These are phyloP conservation scores for Fusarium verrucosum DNA, from an alignment of 2,329 filamentous ascomycete genomes.

Conservation along the genomic window DNA sequence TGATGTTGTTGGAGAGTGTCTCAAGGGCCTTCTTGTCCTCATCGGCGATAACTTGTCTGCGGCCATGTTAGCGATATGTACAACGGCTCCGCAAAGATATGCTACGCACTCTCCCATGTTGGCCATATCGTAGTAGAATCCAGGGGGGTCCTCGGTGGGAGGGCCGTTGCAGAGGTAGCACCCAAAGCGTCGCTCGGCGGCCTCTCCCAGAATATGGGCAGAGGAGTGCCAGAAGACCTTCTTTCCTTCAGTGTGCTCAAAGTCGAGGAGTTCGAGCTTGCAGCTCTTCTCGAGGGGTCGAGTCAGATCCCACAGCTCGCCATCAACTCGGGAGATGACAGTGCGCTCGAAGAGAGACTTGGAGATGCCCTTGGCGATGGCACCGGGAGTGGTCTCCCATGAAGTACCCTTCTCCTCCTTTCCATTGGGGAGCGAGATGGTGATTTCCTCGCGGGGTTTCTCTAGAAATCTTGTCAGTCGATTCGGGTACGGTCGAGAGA, in stretches of 20 bases:
- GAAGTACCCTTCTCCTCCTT: constrained; percentile 77
- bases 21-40: constrained; percentile 89
- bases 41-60: constrained; percentile 74
- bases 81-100: not conserved
- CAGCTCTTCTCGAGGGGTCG: constrained; percentile 89
- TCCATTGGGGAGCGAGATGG: constrained; percentile 77
- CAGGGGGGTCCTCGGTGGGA: constrained; percentile 77
- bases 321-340: constrained; percentile 86
- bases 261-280: constrained; percentile 84
- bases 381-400: constrained; percentile 89
- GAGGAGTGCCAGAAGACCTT: constrained; percentile 98
- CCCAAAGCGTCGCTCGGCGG: constrained; percentile 87
- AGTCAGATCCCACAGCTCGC: constrained; percentile 90
- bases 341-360: constrained; percentile 87
- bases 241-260: constrained; percentile 72
- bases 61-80: constrained; percentile 50
- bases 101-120: constrained; percentile 52
- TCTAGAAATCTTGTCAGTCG: constrained; percentile 52
- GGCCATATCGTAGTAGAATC: constrained; percentile 98
- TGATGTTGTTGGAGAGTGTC: constrained; percentile 79
- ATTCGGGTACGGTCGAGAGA: constrained; percentile 8
- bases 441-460: constrained; percentile 78
- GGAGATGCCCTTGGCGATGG: constrained; percentile 80
- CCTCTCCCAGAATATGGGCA: constrained; percentile 95
- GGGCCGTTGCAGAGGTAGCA: constrained; percentile 95